Base-by-base conservation (phyloP, 2,329 filamentous ascomycete species). In the Diaporthe aspalathi region DNA sequence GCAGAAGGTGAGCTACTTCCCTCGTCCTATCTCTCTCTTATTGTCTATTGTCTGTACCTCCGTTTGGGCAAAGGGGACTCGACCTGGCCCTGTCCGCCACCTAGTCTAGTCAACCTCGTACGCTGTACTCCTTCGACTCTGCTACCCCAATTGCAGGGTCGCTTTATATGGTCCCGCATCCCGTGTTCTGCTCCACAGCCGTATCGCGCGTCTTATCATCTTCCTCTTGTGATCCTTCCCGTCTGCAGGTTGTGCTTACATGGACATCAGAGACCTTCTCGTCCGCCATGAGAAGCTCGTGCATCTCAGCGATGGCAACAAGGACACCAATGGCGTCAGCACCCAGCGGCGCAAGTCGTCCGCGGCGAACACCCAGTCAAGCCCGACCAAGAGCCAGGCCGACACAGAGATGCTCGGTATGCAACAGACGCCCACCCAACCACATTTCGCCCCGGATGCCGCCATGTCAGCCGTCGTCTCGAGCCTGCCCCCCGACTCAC, bases 271-370 rank as follows among this genome's bases (percentile, higher is more conserved):
- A 75, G 89, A 90, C 79, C 85, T 91, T 73, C 84, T 91, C 75
- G 87, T 89, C 73, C 85, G 89, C 74, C 89, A 91, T 81, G 87
- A 90, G 81, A 90, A 90, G 81, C 86, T 90, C 75, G 88, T 90
- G 76, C 89, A 91, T 78, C 84, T 89, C 77, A 90, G 88, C 80
- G 87, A 90, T 79, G 85, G 84, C 74, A 86, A 81, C 79, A 89
- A 88, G 75, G 87, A 90, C 74, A 81, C 76, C 76, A 52, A 63
- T 27, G 62, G 56, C 57, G 49, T 67, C 35, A 66, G 45, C 35
- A 56, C 72, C 20, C 65, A 70, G n/a, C 83, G 87, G 67, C 83
- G 87, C 73, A 89, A 87, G 76, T 78, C 84, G n/a, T 88, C 87
- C 20, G 84, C 84, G 17, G 85, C 81, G 68, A 81, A 80, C 68